Percentiles rank a stretch among this genome's conserved stretches.
Conservation (phyloP, 305 asterid species). For the Caryopteris hybrid region DNA sequence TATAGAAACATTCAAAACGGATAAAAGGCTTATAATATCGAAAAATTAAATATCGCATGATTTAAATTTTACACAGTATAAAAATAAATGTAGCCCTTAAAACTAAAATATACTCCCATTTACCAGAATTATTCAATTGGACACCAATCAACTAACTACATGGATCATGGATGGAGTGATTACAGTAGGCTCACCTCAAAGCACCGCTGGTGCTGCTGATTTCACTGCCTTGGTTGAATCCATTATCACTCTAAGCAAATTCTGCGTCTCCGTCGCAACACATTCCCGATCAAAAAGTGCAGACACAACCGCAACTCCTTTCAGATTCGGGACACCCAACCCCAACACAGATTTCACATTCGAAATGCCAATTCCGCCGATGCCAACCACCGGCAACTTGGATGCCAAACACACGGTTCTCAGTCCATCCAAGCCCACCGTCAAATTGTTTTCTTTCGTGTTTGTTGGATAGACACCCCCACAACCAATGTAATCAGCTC, state of each 20-base stretch:
- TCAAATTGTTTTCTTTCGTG: slow-evolving; percentile 70
- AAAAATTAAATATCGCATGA: too few relatives aligned
- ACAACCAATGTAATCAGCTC: slow-evolving; percentile 94
- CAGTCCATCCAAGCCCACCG: slow-evolving; percentile 80
- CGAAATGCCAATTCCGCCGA: slow-evolving; percentile 77
- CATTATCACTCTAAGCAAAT: slow-evolving; percentile 35
- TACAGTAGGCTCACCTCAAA: too few relatives aligned
- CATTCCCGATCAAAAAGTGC: slow-evolving; percentile 84
- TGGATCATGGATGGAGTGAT: too few relatives aligned
- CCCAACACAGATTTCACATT: slow-evolving; percentile 62
- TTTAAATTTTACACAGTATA: too few relatives aligned
- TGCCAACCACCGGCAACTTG: slow-evolving; percentile 88
- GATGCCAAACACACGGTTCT: slow-evolving; percentile 59
- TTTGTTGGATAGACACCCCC: slow-evolving; percentile 91
- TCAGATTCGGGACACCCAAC: slow-evolving; percentile 47
- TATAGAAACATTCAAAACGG: too few relatives aligned
- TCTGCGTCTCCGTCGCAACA: slow-evolving; percentile 45
- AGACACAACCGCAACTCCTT: slow-evolving; percentile 93
- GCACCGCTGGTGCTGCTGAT: neutral
- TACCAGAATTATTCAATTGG: too few relatives aligned
- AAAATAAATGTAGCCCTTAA: too few relatives aligned
- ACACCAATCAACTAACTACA: too few relatives aligned
- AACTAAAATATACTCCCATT: too few relatives aligned
- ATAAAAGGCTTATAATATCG: too few relatives aligned
- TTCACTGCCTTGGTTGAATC: slow-evolving; percentile 19